These are phyloP conservation scores for Triglochin maritima DNA, from an alignment of 106 monocot species.

Conservation along the genomic window DNA sequence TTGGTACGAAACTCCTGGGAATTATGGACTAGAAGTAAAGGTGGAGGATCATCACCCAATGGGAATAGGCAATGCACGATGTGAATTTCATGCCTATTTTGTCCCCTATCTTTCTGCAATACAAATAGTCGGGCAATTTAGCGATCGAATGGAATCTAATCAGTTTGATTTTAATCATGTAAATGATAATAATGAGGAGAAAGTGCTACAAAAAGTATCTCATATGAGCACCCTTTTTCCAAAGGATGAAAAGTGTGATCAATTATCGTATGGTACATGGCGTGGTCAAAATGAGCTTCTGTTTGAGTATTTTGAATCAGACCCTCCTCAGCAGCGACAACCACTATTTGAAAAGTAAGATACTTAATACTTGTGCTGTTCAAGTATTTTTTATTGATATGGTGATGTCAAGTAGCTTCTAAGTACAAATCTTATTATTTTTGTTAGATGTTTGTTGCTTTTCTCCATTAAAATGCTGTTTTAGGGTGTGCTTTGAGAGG, in stretches of 20 bases:
- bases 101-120: slow-evolving; percentile 92
- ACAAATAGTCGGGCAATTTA: slow-evolving; percentile 47
- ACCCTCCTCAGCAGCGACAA: slow-evolving; percentile 47
- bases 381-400: background rate
- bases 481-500: no score
- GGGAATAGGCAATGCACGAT: slow-evolving; percentile 9
- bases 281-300: slow-evolving; percentile 34
- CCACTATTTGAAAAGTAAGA: slow-evolving; percentile 77
- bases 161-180: background rate
- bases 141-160: background rate
- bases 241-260: slow-evolving; percentile 5
- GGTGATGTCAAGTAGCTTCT: background rate
- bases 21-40: slow-evolving; percentile 72
- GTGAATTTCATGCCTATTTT: slow-evolving; percentile 57
- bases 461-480: no score
- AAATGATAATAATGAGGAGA: no score
- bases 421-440: no score
- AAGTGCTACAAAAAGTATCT: background rate
- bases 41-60: slow-evolving; percentile 28
- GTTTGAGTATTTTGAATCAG: slow-evolving; percentile 92
- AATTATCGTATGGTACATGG: background rate
- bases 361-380: background rate
- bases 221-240: slow-evolving; percentile 17
- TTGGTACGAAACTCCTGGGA: slow-evolving; percentile 87
- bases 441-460: no score